These are phyloP conservation scores for Alternaria incomplexa DNA, from an alignment of 2,329 filamentous ascomycete genomes.

Conservation along the genomic window DNA sequence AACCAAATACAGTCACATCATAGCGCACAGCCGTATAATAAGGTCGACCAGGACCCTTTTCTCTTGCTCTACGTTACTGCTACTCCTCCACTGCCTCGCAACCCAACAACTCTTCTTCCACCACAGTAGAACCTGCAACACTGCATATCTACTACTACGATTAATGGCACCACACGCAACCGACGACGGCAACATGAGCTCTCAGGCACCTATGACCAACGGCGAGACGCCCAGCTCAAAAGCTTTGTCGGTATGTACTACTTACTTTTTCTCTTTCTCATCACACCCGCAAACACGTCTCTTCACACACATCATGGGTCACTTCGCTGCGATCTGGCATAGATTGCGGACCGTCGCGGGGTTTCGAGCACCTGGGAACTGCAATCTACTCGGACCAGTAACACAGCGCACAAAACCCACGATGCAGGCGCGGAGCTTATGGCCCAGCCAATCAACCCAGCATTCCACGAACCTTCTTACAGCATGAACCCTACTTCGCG, in stretches of 20 bases:
- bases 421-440: conserved; percentile 11
- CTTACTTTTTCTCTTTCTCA: neutral
- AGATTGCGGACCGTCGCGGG: neutral
- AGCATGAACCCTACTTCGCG: neutral
- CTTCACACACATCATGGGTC: neutral
- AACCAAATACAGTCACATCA: conserved; percentile 23
- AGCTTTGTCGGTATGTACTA: conserved; percentile 46
- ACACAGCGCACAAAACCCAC: conserved; percentile 5
- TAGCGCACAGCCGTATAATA: conserved; percentile 33
- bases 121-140: neutral
- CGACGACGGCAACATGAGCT: conserved; percentile 39
- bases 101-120: conserved; percentile 9
- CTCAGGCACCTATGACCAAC: conserved; percentile 43
- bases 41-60: conserved; percentile 16
- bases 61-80: conserved; percentile 14
- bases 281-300: neutral
- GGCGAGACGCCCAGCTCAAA: conserved; percentile 49
- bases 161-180: conserved; percentile 44
- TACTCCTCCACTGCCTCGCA: conserved; percentile 11
- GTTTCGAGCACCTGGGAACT: neutral
- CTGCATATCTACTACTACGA: conserved; percentile 9
- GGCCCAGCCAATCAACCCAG: conserved; percentile 15
- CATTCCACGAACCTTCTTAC: conserved; percentile 3
- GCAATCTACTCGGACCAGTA: conserved; percentile 17
- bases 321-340: neutral